These are phyloP conservation scores for Ambispora gerdemannii DNA, from an alignment of 192 early-diverging fungal species.

Conservation along the genomic window DNA sequence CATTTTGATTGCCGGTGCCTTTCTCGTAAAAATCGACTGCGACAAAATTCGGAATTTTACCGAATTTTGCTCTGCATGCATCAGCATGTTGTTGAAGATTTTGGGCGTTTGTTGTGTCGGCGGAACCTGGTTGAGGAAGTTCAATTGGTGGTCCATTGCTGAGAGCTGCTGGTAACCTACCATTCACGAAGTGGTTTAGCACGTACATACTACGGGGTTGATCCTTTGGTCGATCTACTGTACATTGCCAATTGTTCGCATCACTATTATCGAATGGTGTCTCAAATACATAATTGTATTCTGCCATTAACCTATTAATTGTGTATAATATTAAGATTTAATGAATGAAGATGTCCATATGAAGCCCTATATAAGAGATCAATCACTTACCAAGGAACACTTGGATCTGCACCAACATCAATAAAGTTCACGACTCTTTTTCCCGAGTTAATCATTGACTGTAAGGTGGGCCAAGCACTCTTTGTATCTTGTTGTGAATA, in stretches of 20 bases:
- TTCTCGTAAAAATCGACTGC: constrained; percentile 74
- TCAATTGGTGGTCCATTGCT: constrained; percentile 34
- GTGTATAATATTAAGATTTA: not conserved
- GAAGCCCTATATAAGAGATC: not conserved
- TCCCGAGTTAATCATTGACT: constrained; percentile 56
- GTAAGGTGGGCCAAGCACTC: constrained; percentile 67
- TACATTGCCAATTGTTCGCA: constrained; percentile 54
- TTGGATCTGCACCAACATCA: constrained; percentile 54
- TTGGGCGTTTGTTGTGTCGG: constrained; percentile 50
- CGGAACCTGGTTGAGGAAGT: constrained; percentile 51
- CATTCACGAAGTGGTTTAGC: constrained; percentile 73
- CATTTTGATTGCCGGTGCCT: constrained; percentile 32
- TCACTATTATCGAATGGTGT: constrained; percentile 60
- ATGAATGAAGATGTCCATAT: not conserved
- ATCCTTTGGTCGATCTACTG: constrained; percentile 51
- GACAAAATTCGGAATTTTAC: constrained; percentile 63
- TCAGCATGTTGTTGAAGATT: constrained; percentile 57
- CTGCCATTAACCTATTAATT: constrained; percentile 62
- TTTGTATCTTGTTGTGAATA: constrained; percentile 46
- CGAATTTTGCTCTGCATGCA: constrained; percentile 47
- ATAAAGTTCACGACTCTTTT: constrained; percentile 66
- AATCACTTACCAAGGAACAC: constrained; percentile 59
- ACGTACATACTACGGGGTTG: constrained; percentile 56
- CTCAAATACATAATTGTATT: constrained; percentile 66
- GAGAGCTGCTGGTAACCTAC: constrained; percentile 34